phyloP scores from a whole-genome alignment of 2,329 filamentous ascomycete genomes.

The Trichoderma sp. region DNA sequence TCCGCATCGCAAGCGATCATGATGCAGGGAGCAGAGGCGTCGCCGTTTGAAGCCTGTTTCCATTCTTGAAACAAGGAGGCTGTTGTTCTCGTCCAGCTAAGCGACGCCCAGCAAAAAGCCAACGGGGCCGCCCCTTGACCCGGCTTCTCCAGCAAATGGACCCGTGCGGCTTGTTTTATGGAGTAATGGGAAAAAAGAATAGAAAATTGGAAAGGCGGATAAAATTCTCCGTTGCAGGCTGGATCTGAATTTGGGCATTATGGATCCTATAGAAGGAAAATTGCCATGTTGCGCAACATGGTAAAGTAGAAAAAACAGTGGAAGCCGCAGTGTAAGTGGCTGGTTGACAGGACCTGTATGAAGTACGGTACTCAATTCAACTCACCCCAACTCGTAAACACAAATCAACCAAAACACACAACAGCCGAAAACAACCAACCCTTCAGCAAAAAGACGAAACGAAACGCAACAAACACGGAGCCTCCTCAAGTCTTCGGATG shows the following conservation, averaged over 20 bases:
- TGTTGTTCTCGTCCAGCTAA: constrained; percentile 1
- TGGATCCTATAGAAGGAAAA: not conserved
- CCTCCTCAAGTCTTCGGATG: not conserved
- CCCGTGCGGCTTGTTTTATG: not conserved
- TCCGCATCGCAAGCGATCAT: constrained; percentile 2
- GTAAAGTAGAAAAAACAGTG: not conserved
- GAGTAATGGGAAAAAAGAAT: not conserved
- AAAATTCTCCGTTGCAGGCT: not conserved
- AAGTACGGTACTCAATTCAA: too few species aligned
- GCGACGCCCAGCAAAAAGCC: not conserved
- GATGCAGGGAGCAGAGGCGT: constrained; percentile 14
- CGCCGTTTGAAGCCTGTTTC: constrained; percentile 30
- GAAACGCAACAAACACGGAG: not conserved
- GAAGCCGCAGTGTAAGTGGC: not conserved
- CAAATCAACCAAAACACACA: not conserved
- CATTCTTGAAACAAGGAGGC: constrained; percentile 31
- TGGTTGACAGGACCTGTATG: not conserved
- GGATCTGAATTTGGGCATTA: not conserved
- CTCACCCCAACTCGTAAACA: not conserved
- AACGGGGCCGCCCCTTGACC: not conserved
- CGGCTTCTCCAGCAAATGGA: not conserved
- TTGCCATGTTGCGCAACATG: not conserved
- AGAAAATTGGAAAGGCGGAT: not conserved
- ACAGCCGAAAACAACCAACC: not conserved
- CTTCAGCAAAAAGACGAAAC: not conserved